Base-by-base conservation (phyloP, 1,284 basidiomycete species). In the Fomitiporia mediterranea region DNA sequence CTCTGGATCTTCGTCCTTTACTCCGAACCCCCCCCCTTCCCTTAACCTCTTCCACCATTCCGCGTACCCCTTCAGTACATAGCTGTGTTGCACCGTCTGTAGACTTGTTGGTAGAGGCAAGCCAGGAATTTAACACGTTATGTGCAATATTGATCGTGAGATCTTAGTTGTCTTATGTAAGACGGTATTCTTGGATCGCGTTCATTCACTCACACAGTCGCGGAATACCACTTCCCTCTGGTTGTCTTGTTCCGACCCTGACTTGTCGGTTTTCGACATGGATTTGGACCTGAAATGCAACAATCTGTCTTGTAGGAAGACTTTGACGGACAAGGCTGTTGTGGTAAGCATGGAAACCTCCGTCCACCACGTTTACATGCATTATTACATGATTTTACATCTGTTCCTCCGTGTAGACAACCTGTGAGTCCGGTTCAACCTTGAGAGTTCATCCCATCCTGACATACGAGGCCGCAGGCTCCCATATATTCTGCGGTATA, bases 401-500 rank as follows among this genome's bases (percentile, higher is more conserved):
- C 19, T 15, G 17, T 28, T 21, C 38, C 23, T 30, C 17, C 13
- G 13, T 17, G 21, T 30, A 58, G 56, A 60, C 56, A 27, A 58
- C 56, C 6, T 61, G 51, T 51, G 56, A 34, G 50, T 23, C 34
- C 23, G n/a, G 8, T 27, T 46, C 23, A n/a, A 30, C 4, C 25
- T 30, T n/a, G n/a, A n/a, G n/a, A n/a, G n/a, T n/a, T n/a, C n/a
- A n/a, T n/a, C n/a, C n/a, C n/a, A n/a, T n/a, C n/a, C n/a, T n/a
- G n/a, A 11, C 27, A 15, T 15, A 46, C 42, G 46, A 44, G 25
- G 17, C 38, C 32, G 38, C 35, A 81, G 87, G 86, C 69, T 89
- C 86, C 58, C 89, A 91, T 73, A 89, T 91, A 68, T 91, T 91
- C 68, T 91, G 89, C 67, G 75, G 88, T 87, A 69, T 63, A 79